phyloP scores from a whole-genome alignment of 192 early-diverging fungal species.

The Dimargaris cristalligena region DNA sequence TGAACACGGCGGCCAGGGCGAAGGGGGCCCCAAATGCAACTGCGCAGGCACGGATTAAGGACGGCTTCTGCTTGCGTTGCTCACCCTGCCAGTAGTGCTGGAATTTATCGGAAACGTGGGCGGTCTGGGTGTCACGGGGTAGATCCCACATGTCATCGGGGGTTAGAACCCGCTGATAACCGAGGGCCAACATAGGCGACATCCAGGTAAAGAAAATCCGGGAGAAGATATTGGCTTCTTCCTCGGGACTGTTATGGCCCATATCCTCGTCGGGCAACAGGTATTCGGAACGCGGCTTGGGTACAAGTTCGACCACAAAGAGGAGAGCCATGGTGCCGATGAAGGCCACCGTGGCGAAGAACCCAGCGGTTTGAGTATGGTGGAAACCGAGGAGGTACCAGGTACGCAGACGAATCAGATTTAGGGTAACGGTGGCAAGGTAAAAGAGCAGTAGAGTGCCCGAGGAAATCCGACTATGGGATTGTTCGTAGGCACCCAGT shows the following conservation, averaged over 20 bases:
- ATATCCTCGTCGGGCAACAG: conserved; percentile 17
- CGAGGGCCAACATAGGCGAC: conserved; percentile 65
- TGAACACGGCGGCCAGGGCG: conserved; percentile 58
- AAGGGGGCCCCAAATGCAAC: conserved; percentile 46
- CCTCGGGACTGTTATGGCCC: conserved; percentile 40
- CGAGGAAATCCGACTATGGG: conserved; percentile 23
- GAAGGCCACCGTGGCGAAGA: conserved; percentile 14
- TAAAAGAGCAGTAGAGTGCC: conserved; percentile 39
- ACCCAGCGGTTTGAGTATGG: conserved; percentile 3
- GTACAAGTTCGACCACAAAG: conserved; percentile 19
- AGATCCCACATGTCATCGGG: conserved; percentile 62
- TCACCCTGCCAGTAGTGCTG: conserved; percentile 52
- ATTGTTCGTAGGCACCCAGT: conserved; percentile 30
- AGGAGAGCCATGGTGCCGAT: conserved; percentile 18
- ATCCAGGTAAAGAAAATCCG: conserved; percentile 80
- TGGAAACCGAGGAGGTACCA: conserved; percentile 11
- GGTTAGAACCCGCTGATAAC: conserved; percentile 51
- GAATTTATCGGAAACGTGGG: conserved; percentile 41
- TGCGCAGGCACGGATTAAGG: conserved; percentile 44
- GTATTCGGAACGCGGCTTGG: conserved; percentile 19
- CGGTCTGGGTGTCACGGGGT: conserved; percentile 35
- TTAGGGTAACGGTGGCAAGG: conserved; percentile 18
- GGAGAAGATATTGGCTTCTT: conserved; percentile 67
- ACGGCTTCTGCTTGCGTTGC: conserved; percentile 41
- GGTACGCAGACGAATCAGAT: conserved; percentile 24